Base-by-base conservation (phyloP, 2,329 filamentous ascomycete genomes). In the Penicillium sp. region DNA sequence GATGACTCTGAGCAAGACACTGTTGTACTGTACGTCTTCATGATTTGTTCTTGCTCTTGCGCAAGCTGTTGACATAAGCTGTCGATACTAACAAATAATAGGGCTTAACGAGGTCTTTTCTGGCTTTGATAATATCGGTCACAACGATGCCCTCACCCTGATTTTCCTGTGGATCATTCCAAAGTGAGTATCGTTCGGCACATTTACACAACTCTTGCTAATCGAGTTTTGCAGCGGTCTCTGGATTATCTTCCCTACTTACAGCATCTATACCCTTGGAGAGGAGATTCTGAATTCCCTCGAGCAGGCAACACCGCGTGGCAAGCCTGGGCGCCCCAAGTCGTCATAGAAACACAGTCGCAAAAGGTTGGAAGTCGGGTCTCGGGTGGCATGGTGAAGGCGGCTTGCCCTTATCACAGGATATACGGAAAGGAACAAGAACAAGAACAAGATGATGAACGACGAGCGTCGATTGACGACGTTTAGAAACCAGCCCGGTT, bases 1-100 rank as follows among this genome's bases (percentile, higher is more conserved):
- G 2, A 83, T 88, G 78, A 89, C 87, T 2, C 65, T 88, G 17
- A 83, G 81, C 64, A 89, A 89, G 75, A 89, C 86, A 2, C 63
- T 85, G 21, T 67, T 90, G 5, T 89, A 89, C 61, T 84, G 86
- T 85, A 60, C 75, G 57, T 44, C 18, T 30, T 3, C 21, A 18
- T 5, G 2, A 3, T 44, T 15, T 5, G 13, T 30, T 34, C 4
- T 34, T 34, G 3, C n/a, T 17, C 6, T 15, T 34, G 3, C 12
- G 15, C 15, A 15, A n/a, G n/a, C n/a, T 33, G 2, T 15, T 33
- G 2, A 3, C 9, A 33, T 17, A 12, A 7, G 27, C 30, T 9
- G 43, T 29, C 12, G 7, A n/a, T 23, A 29, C 29, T 49, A 43
- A 54, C 50, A 46, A 12, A 33, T 17, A 21, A 10, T 46, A 66